A percentile compares a stretch with the other conserved stretches of the same genome.
Evolutionary conservation across 768 basidiomycete genomes (phyloP).

Genomic region (Tricholoma matsutake): DNA sequence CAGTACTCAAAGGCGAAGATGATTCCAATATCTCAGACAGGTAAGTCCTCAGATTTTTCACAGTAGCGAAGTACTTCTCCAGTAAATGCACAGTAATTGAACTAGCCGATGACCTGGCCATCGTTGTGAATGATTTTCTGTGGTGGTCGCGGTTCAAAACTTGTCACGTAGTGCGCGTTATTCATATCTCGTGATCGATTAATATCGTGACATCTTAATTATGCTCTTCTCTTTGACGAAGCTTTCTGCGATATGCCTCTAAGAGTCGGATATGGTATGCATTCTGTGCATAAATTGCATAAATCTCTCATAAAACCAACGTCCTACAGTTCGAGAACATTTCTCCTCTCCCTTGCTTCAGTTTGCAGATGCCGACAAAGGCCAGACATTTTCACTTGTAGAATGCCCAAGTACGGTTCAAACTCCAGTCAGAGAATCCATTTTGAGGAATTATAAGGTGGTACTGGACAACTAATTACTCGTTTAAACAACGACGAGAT

Average conservation of each 20-base stretch:
- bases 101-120: neutral
- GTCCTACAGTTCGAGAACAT: slow-evolving; percentile 68
- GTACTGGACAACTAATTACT: slow-evolving; percentile 81
- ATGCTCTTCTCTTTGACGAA: too few relatives aligned
- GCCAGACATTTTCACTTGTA: slow-evolving; percentile 74
- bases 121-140: neutral
- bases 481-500: slow-evolving; percentile 73
- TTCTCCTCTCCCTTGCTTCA: slow-evolving; percentile 93
- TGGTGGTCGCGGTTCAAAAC: neutral
- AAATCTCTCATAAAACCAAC: neutral
- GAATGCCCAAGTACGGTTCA: slow-evolving; percentile 77
- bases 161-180: too few relatives aligned
- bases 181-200: neutral
- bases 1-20: neutral
- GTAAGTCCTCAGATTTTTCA: slow-evolving; percentile 38
- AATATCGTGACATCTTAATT: neutral
- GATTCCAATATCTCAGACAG: slow-evolving; percentile 34
- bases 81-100: slow-evolving; percentile 31
- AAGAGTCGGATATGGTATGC: slow-evolving; percentile 47
- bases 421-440: neutral
- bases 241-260: slow-evolving; percentile 27
- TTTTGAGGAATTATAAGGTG: slow-evolving; percentile 47
- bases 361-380: slow-evolving; percentile 65
- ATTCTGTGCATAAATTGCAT: neutral
- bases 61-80: slow-evolving; percentile 40